Evolutionary conservation across 257 asterid genomes (phyloP), one percentile per base, ranked within the genome.

Genomic region (Solanum paucissectum): DNA sequence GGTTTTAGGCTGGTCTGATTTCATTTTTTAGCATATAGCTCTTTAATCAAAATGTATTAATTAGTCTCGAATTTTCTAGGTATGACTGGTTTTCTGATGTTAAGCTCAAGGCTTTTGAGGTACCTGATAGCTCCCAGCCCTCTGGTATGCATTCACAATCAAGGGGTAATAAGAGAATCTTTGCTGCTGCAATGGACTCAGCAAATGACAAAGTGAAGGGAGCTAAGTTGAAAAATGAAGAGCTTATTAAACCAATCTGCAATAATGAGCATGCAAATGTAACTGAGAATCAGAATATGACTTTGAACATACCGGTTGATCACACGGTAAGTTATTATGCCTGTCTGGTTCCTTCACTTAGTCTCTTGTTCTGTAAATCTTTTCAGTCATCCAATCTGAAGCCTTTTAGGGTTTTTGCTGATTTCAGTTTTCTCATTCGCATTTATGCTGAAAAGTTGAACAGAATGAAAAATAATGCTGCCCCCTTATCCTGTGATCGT

Each of bases 81-180:
- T 96, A 96, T 90, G 98, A 94, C 85, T 96, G 99, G 98, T 89
- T 84, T 83, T 90, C 94, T 86, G 87, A 87, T 90, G 88, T 75
- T 89, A 90, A 91, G 90, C 82, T 82, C 66, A 88, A 88, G 83
- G 84, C 88, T 87, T 72, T 83, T 87, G 93, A 75, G 69, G 55
- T 40, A 29, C 91, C 90, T 89, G 86, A 88, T 75, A 87, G 81
- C 87, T 88, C 93, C 89, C 87, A 75, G 88, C 87, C 88, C 27
- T 76, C 46, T 6, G 93, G 88, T 89, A 87, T 87, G 90, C 87
- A 60, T 83, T 84, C 49, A 37, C 91, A 90, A 86, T 89, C 91
- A 83, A 87, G 86, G 66, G 89, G 64, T 87, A 90, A 32, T 60
- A 91, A 83, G 87, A 81, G 86, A 84, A 88, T 74, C 89, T 87